Evolutionary conservation across 768 basidiomycete genomes (phyloP).

Genomic region (Naganishia randhawae): DNA sequence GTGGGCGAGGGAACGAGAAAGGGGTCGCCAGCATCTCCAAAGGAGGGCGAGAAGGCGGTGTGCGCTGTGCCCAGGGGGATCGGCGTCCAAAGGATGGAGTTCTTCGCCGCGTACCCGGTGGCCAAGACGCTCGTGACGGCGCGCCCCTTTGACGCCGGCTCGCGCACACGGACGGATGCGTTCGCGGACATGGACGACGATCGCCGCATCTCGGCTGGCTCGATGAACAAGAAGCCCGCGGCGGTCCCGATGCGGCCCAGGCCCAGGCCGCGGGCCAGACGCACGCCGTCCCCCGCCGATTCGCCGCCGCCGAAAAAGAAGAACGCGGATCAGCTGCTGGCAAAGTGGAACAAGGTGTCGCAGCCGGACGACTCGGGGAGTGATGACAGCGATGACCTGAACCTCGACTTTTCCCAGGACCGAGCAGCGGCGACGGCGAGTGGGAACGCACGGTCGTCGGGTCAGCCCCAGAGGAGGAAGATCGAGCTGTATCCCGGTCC

Average conservation of each 20-base stretch:
- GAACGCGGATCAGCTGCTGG: neutral
- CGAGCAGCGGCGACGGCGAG: neutral
- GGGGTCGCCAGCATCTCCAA: too few relatives aligned
- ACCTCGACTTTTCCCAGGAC: neutral
- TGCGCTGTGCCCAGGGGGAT: too few relatives aligned
- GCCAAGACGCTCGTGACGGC: neutral
- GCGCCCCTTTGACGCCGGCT: neutral
- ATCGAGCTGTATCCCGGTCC: neutral
- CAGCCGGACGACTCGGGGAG: neutral
- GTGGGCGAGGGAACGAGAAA: neutral
- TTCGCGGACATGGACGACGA: too few relatives aligned
- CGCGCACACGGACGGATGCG: neutral
- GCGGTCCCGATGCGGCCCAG: too few relatives aligned
- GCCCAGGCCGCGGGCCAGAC: too few relatives aligned
- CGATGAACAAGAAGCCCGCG: too few relatives aligned
- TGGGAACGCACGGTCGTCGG: neutral
- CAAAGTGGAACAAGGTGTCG: neutral
- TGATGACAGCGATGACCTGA: neutral
- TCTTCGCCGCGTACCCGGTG: too few relatives aligned
- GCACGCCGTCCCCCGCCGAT: neutral
- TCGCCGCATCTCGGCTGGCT: too few relatives aligned
- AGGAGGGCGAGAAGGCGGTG: too few relatives aligned
- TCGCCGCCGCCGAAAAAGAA: neutral
- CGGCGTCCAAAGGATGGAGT: too few relatives aligned
- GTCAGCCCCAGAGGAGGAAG: neutral